Conservation (phyloP, 1,284 basidiomycete species). For the Rhodotorula sp. region DNA sequence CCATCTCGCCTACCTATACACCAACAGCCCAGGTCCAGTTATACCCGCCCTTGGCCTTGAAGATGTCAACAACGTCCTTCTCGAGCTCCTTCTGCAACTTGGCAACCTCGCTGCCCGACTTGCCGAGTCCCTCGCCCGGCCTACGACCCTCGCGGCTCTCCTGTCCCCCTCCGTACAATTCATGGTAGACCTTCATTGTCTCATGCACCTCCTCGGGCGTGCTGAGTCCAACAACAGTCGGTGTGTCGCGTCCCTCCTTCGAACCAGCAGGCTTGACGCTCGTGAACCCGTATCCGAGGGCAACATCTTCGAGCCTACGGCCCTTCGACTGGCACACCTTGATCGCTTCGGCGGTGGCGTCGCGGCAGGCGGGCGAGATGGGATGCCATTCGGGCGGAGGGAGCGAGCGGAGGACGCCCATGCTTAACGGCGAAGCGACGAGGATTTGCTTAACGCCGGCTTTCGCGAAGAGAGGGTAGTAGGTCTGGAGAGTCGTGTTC, state of each 20-base stretch:
- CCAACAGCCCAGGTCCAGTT: conserved; percentile 36
- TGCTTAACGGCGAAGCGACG: conserved; percentile 84
- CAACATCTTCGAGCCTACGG: conserved; percentile 60
- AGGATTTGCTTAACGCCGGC: conserved; percentile 68
- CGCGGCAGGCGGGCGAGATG: conserved; percentile 59
- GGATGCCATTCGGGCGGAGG: conserved; percentile 81
- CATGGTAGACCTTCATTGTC: conserved; percentile 34
- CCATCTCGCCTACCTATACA: neutral
- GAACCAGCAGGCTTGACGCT: conserved; percentile 49
- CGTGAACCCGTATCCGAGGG: conserved; percentile 67
- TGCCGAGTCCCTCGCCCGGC: conserved; percentile 28
- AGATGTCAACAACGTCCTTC: conserved; percentile 27
- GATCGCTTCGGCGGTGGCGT: conserved; percentile 48
- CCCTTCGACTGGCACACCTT: conserved; percentile 24
- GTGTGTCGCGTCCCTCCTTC: conserved; percentile 42
- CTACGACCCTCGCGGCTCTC: conserved; percentile 15
- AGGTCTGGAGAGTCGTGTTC: conserved; percentile 65
- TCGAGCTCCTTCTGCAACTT: conserved; percentile 35
- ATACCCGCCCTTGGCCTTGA: conserved; percentile 24
- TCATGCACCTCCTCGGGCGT: conserved; percentile 38
- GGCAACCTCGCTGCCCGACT: neutral
- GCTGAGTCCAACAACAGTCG: conserved; percentile 66
- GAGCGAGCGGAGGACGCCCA: conserved; percentile 75
- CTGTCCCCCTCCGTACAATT: conserved; percentile 19
- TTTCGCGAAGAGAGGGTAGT: conserved; percentile 60